Conservation (phyloP, 768 basidiomycete species). For the Mycena albidolilacea region DNA sequence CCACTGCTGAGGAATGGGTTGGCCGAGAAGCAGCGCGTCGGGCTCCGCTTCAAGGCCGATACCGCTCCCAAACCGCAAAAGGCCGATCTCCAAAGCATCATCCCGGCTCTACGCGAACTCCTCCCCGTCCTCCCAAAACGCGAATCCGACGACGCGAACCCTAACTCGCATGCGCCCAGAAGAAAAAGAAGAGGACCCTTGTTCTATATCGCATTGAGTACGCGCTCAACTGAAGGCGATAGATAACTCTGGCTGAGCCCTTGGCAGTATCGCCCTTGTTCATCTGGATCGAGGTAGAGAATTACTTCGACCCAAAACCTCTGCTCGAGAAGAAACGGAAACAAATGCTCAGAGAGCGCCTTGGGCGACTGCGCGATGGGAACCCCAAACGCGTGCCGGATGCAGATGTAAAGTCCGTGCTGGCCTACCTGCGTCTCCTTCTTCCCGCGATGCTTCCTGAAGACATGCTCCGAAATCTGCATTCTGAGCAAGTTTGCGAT, state of each 20-base stretch:
- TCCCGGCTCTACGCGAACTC: conserved; percentile 31
- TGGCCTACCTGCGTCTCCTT: conserved; percentile 34
- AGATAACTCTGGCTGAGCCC: not conserved
- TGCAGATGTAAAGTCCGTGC: conserved; percentile 18
- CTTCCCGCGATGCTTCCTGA: conserved; percentile 33
- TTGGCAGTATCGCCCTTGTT: conserved; percentile 32
- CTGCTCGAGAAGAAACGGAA: conserved; percentile 37
- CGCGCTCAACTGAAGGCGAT: not conserved
- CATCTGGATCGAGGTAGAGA: conserved; percentile 37
- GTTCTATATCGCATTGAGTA: conserved; percentile 30
- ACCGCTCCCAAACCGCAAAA: conserved; percentile 28
- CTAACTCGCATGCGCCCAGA: conserved; percentile 22
- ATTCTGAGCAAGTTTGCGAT: conserved; percentile 12
- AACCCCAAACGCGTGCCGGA: not conserved
- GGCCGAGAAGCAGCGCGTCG: conserved; percentile 9
- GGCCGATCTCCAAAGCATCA: conserved; percentile 37
- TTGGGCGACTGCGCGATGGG: conserved; percentile 23
- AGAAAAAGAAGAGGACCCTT: conserved; percentile 11
- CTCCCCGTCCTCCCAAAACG: conserved; percentile 27
- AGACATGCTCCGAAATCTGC: conserved; percentile 18
- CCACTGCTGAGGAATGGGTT: conserved; percentile 14
- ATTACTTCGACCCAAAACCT: conserved; percentile 33
- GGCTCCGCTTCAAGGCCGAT: conserved; percentile 31
- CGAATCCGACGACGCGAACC: not conserved
- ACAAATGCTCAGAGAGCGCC: conserved; percentile 25